A percentile compares a stretch with the other conserved stretches of the same genome.
Conservation (phyloP, 768 basidiomycete genomes). For the Chlorophyllum brunneum region DNA sequence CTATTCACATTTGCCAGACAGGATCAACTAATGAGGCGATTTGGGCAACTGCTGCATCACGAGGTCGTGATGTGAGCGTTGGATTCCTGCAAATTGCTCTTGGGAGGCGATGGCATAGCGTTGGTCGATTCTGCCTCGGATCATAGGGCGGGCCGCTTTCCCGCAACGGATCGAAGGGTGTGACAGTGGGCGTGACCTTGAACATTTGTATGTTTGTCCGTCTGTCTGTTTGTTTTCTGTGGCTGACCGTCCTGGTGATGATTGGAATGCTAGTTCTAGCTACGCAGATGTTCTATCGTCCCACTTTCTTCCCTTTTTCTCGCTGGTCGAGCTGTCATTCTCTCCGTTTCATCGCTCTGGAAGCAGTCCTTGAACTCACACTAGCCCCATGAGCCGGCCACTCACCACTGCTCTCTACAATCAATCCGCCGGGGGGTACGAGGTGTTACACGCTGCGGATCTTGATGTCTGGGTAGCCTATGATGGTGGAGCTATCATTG, state of each 20-base stretch:
- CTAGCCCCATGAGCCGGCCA: neutral
- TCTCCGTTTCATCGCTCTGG: neutral
- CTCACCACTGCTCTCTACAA: neutral
- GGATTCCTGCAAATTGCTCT: no score
- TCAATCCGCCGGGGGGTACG: neutral
- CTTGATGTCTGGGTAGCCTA: conserved; percentile 12
- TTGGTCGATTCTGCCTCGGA: neutral
- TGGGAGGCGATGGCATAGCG: neutral
- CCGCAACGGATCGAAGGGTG: conserved; percentile 2
- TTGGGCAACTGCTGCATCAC: neutral
- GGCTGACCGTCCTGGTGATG: conserved; percentile 1
- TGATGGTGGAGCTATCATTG: conserved; percentile 3
- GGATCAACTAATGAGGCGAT: neutral
- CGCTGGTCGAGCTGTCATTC: conserved; percentile 4
- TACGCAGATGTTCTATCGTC: neutral
- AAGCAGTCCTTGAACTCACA: neutral
- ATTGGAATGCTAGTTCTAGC: neutral
- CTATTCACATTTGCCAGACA: neutral
- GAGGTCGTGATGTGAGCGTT: no score
- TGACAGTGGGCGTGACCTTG: neutral
- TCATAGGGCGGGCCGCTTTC: neutral
- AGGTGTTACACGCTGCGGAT: conserved; percentile 3
- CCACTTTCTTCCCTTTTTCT: neutral
- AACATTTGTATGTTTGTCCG: neutral
- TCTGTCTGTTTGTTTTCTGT: conserved; percentile 3